Base-by-base conservation (phyloP, 306 rosid genomes). In the Vigna trinervia region DNA sequence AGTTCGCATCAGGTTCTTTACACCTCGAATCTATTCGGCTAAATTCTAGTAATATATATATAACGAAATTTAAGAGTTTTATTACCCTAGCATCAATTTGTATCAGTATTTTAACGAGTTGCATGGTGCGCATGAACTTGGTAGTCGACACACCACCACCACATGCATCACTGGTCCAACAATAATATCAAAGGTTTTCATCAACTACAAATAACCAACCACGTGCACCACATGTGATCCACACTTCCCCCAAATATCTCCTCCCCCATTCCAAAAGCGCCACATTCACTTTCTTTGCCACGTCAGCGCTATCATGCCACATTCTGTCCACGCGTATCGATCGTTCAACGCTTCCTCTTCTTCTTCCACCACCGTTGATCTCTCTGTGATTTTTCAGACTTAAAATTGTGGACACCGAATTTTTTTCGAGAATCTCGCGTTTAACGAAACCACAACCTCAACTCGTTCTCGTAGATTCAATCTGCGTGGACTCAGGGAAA, bases 251-350 rank as follows among this genome's bases (percentile, higher is more conserved):
- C 8, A 32, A 62, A 62, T 32, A 62, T 62, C 23, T 62, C 46
- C 46, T 62, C 68, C 68, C 68, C 68, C 68, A 62, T 15, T 62
- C 68, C 43, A 59, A 59, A 59, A 30, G 41, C 41, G 66, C 66
- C 66, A 59, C 66, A 59, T 59, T 59, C 66, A 62, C 68, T 62
- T 62, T 62, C 68, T n/a, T 14, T 3, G 69, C 69, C 69, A 63
- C 50, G 50, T 63, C 69, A 63, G 13, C 12, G 15, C 69, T n/a
- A 8, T n/a, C 69, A 1, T 9, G 69, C 30, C 13, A n/a, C 69
- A 3, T 8, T 11, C 12, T 34, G 2, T 32, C 69, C 69, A 63
- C 69, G 69, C 17, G 69, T 63, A 4, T 4, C 47, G 3, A 63
- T 63, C 48, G 6, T 0, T 2, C 22, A 6, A 41, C 20, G 45